Conservation (phyloP, 331 rosid genomes). For the Rhamnella rubrinervis region DNA sequence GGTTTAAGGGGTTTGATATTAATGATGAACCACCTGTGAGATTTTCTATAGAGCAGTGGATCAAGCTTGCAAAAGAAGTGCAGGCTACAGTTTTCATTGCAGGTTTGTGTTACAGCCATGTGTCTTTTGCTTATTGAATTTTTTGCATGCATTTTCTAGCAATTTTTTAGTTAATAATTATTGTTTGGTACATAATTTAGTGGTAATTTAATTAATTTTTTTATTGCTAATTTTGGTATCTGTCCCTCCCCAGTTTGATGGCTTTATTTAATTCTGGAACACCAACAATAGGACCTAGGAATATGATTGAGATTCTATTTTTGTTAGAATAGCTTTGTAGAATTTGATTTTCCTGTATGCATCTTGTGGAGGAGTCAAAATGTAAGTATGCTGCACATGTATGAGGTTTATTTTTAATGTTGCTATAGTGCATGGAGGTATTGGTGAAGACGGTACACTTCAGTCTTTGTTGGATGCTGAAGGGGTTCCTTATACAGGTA, state of each 20-base stretch:
- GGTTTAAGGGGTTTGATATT: conserved; percentile 88
- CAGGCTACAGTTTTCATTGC: conserved; percentile 86
- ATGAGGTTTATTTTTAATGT: conserved; percentile 23
- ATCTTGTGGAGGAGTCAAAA: too few relatives aligned
- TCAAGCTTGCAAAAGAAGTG: conserved; percentile 71
- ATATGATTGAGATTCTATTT: background rate
- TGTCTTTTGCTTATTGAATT: conserved; percentile 7
- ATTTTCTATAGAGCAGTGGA: conserved; percentile 72
- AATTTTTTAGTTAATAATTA: background rate
- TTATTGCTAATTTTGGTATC: background rate
- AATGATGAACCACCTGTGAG: conserved; percentile 55
- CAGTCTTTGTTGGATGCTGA: conserved; percentile 80
- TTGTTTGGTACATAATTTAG: background rate
- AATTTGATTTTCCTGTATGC: background rate
- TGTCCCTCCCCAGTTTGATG: background rate
- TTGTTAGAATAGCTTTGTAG: background rate
- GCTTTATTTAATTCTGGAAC: background rate
- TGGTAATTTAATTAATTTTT: too few relatives aligned
- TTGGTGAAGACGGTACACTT: conserved; percentile 96
- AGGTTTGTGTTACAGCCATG: conserved; percentile 41
- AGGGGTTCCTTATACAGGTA: conserved; percentile 89
- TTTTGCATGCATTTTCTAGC: background rate
- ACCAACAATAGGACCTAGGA: background rate
- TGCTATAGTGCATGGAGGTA: conserved; percentile 91
- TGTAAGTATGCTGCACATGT: background rate